Evolutionary conservation across 352 stramenopile species (phyloP).

Genomic region (Pythium rishiriense): DNA sequence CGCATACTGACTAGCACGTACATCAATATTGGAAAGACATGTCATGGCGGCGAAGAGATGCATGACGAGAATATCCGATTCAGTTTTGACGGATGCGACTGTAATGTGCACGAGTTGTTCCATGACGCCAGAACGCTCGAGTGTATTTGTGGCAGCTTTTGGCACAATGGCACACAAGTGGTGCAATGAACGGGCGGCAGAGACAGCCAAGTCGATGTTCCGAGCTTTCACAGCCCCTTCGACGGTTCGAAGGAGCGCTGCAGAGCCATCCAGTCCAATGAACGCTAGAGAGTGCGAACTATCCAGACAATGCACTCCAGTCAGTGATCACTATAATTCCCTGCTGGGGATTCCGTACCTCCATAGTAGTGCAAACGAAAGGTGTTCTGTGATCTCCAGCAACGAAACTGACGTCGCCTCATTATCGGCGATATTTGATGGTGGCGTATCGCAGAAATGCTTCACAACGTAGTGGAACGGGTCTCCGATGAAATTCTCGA

Average conservation of each 20-base stretch:
- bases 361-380: constrained; percentile 16
- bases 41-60: constrained; percentile 11
- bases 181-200: constrained; percentile 1
- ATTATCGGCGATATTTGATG: background rate
- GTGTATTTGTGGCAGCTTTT: background rate
- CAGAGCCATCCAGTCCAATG: background rate
- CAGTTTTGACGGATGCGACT: background rate
- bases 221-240: background rate
- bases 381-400: constrained; percentile 2
- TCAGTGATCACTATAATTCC: background rate
- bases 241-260: background rate
- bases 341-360: background rate
- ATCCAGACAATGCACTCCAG: background rate
- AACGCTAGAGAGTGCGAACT: constrained; percentile 9
- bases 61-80: constrained; percentile 8
- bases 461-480: constrained; percentile 11
- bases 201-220: background rate
- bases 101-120: background rate
- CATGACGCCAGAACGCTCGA: background rate
- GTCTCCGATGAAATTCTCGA: constrained; percentile 13
- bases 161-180: constrained; percentile 7
- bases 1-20: constrained; percentile 1
- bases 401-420: background rate
- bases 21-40: constrained; percentile 1
- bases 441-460: constrained; percentile 1